Base-by-base conservation (phyloP, 129 eudicot species). In the Arctium lappa region DNA sequence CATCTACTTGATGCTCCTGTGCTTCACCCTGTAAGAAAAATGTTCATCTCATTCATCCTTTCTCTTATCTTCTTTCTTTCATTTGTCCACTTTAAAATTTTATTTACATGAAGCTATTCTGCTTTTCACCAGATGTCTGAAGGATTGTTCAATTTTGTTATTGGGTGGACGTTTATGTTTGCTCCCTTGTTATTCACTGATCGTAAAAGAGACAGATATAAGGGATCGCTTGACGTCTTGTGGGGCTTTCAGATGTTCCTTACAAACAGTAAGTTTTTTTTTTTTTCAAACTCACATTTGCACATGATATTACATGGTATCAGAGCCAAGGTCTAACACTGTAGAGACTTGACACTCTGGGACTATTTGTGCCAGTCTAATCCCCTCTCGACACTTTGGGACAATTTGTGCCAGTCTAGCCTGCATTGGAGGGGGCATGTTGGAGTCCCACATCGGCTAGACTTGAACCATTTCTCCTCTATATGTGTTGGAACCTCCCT, bases 231-330 rank as follows among this genome's bases (percentile, higher is more conserved):
- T 44, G 98, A 93, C 71, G 74, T 90, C 56, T 85, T 95, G 46
- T 95, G 99, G 99, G 94, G 98, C 70, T 82, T 91, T 84, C 99
- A 95, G 79, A 93, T 92, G 97, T 91, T 95, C 90, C 98, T 95
- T 73, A 95, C 99, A 73, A 95, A 93, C 88, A 95, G 97, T 95
- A 95, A 34, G 90, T 36, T 80, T 72, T 74, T 62, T 27, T 8
- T 50, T 13, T 36, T 37, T 29, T 31, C 76, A 33, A 42, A n/a
- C 36, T 22, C 6, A 22, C 8, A 31, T 73, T 34, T 53, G 30
- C 16, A 34, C 18, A 42, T 40, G 44, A 56, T 56, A 56, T 56
- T 29, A 56, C 66, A 56, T 56, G 27, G 66, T 53, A 53, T 50
- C 62, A 12, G 18, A 50, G n/a, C 63, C 27, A 53, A 15, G 65